Evolutionary conservation across 257 asterid genomes (phyloP).

Genomic region (Salvia rosmarinus): DNA sequence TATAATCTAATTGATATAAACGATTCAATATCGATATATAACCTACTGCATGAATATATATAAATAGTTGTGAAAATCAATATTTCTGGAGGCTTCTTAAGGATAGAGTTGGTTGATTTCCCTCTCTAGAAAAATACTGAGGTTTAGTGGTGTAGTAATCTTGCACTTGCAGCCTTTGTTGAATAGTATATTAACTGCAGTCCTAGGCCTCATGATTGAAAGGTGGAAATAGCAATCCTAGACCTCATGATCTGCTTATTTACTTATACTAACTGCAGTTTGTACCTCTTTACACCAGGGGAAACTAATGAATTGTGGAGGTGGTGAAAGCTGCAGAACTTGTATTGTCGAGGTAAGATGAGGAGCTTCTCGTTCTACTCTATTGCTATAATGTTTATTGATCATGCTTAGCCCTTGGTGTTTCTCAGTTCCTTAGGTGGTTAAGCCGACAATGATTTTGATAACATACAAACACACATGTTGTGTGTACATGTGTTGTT

Average conservation of each 20-base stretch:
- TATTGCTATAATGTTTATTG: not conserved
- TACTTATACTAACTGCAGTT: not conserved
- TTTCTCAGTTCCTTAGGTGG: not conserved
- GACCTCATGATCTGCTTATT: not conserved
- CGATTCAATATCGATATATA: too few species aligned
- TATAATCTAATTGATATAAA: too few species aligned
- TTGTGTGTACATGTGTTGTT: not conserved
- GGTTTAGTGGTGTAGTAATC: conserved; percentile 4
- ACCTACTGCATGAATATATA: not conserved
- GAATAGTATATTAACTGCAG: too few species aligned
- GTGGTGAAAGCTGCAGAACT: conserved; percentile 91
- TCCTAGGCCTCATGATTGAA: too few species aligned
- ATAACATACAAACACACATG: not conserved
- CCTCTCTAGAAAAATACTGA: not conserved
- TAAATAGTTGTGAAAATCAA: not conserved
- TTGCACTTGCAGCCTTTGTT: conserved; percentile 11
- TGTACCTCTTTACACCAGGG: conserved; percentile 47
- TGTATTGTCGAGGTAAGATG: conserved; percentile 80
- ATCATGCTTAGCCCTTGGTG: not conserved
- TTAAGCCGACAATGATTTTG: not conserved
- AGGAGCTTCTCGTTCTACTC: not conserved
- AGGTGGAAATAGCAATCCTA: not conserved
- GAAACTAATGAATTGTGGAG: conserved; percentile 87
- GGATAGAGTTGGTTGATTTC: conserved; percentile 6
- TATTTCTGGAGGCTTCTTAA: conserved; percentile 36